Conservation (phyloP, 352 stramenopile species). For the Phytophthora sp. region DNA sequence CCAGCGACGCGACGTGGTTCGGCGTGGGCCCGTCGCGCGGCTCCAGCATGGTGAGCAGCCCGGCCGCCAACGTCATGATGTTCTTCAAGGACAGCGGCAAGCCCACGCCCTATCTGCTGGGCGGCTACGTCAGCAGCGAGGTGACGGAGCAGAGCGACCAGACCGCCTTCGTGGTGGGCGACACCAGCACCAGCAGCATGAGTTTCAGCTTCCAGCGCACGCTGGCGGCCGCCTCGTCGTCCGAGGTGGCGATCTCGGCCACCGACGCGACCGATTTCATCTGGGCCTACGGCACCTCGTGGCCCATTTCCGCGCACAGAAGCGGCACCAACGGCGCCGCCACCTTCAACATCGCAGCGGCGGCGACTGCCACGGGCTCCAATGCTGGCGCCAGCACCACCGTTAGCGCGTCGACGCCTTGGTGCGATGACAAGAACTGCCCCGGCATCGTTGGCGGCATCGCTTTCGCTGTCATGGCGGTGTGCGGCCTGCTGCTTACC, state of each 20-base stretch:
- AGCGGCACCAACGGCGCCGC: constrained; percentile 56
- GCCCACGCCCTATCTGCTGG: constrained; percentile 56
- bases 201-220: constrained; percentile 79
- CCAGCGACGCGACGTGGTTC: constrained; percentile 59
- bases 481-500: constrained; percentile 60
- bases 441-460: constrained; percentile 58
- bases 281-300: constrained; percentile 76
- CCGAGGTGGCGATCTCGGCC: constrained; percentile 57
- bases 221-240: constrained; percentile 47
- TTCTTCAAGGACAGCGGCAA: constrained; percentile 51
- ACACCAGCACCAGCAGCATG: constrained; percentile 46
- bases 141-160: constrained; percentile 52
- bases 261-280: constrained; percentile 51
- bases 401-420: constrained; percentile 27
- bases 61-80: constrained; percentile 74
- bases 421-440: constrained; percentile 72
- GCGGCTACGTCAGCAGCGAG: constrained; percentile 50
- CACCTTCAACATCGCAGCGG: constrained; percentile 55
- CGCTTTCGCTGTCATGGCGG: constrained; percentile 58
- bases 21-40: constrained; percentile 55
- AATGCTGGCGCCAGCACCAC: constrained; percentile 26
- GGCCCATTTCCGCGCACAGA: constrained; percentile 60
- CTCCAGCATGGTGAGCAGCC: constrained; percentile 72
- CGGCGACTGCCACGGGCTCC: constrained; percentile 13
- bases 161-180: constrained; percentile 45